These are phyloP conservation scores for Penicillium sp. DNA, from an alignment of 2,329 filamentous ascomycete genomes.

Conservation along the genomic window DNA sequence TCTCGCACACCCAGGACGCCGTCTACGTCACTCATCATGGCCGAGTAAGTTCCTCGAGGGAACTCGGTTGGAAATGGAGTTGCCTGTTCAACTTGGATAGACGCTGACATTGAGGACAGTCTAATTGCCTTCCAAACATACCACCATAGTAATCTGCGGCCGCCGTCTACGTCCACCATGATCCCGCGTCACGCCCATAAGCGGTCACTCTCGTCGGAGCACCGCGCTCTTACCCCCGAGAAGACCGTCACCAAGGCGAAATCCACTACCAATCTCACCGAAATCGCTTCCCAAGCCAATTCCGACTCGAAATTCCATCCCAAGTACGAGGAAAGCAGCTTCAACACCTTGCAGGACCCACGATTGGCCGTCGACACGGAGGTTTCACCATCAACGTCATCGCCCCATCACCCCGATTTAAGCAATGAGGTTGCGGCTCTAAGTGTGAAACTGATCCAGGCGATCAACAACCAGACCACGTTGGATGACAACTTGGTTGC, in stretches of 20 bases:
- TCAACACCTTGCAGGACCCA: constrained; percentile 49
- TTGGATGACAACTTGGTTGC: constrained; percentile 84
- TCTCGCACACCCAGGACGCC: constrained; percentile 21
- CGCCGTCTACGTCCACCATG: constrained; percentile 40
- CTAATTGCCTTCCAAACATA: constrained; percentile 41
- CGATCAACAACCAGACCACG: constrained; percentile 92
- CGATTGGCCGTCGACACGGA: constrained; percentile 38
- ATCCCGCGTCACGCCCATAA: constrained; percentile 37
- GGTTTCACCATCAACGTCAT: constrained; percentile 35
- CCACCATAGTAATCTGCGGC: constrained; percentile 34
- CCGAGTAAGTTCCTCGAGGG: constrained; percentile 33
- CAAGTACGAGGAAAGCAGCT: constrained; percentile 39
- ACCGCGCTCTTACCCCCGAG: constrained; percentile 34
- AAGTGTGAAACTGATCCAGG: constrained; percentile 93
- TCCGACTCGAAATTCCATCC: constrained; percentile 19
- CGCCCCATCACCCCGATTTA: constrained; percentile 56
- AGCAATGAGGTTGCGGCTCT: constrained; percentile 80
- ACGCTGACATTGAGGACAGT: constrained; percentile 26
- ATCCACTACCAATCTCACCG: constrained; percentile 43
- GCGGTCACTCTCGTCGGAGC: constrained; percentile 38
- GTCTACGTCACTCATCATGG: constrained; percentile 35
- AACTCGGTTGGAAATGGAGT: not conserved
- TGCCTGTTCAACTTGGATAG: not conserved
- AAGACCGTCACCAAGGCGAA: constrained; percentile 44
- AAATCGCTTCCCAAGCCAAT: constrained; percentile 29